Evolutionary conservation across 176 grass and related monocot species (phyloP).

Genomic region (Aegilops tauschii): DNA sequence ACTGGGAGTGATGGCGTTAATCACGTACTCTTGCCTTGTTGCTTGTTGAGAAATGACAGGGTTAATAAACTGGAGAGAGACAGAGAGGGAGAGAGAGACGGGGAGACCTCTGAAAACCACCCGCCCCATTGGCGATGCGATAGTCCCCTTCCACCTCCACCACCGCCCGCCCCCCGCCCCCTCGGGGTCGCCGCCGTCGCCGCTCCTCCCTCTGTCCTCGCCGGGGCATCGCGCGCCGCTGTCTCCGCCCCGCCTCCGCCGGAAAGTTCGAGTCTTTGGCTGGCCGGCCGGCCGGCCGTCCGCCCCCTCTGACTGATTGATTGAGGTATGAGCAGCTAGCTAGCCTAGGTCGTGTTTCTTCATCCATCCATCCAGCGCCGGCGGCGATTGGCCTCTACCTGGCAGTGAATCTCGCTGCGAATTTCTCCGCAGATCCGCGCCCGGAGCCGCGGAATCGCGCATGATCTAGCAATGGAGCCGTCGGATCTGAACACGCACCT

Average conservation of each 20-base stretch:
- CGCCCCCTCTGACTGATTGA: neutral
- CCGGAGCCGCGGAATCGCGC: neutral
- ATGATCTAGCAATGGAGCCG: slow-evolving; percentile 71
- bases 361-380: neutral
- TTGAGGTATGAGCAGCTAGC: neutral
- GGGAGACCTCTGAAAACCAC: neutral
- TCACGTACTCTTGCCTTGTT: neutral
- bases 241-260: neutral
- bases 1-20: neutral
- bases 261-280: neutral
- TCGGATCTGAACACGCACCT: slow-evolving; percentile 74
- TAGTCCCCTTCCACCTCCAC: neutral
- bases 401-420: neutral
- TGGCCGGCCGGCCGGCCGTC: too few species aligned
- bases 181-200: neutral
- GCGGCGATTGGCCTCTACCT: neutral
- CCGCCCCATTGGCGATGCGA: neutral
- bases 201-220: neutral
- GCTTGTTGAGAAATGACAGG: neutral
- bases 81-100: neutral
- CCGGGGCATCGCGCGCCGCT: neutral
- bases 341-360: neutral
- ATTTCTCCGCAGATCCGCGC: neutral
- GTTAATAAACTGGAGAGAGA: neutral
- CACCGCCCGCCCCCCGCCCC: too few species aligned